Evolutionary conservation across 768 basidiomycete genomes (phyloP).

Genomic region (Mycena venus): DNA sequence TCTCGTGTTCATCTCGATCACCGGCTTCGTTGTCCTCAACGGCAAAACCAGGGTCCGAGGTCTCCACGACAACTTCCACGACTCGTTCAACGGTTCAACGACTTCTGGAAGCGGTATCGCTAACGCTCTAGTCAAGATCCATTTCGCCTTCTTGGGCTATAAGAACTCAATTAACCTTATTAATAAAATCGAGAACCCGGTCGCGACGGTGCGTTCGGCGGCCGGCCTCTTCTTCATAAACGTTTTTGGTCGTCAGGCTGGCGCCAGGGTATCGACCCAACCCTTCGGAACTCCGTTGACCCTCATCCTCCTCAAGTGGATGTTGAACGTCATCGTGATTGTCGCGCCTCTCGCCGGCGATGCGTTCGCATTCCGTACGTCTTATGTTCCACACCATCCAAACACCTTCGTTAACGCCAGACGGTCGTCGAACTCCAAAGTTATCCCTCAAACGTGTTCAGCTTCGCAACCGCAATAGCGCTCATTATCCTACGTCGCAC

Average conservation of each 20-base stretch:
- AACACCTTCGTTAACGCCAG: too few relatives aligned
- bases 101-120: conserved; percentile 61
- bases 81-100: conserved; percentile 71
- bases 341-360: conserved; percentile 58
- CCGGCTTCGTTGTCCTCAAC: conserved; percentile 72
- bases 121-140: conserved; percentile 53
- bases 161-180: conserved; percentile 58
- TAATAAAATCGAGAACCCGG: conserved; percentile 59
- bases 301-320: conserved; percentile 60
- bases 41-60: conserved; percentile 69
- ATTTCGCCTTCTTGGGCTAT: conserved; percentile 54
- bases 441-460: conserved; percentile 53
- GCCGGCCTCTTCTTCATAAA: conserved; percentile 64
- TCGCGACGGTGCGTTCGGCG: conserved; percentile 60
- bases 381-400: too few relatives aligned
- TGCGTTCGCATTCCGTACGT: conserved; percentile 59
- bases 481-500: conserved; percentile 52
- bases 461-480: conserved; percentile 50
- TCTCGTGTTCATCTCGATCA: conserved; percentile 64
- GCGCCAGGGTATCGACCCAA: conserved; percentile 61
- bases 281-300: conserved; percentile 66
- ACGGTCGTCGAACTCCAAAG: conserved; percentile 55
- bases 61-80: conserved; percentile 68
- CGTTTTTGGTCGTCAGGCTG: conserved; percentile 58
- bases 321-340: conserved; percentile 62